Conservation (phyloP, 2,329 filamentous ascomycete species). For the Talaromyces rugulosus region DNA sequence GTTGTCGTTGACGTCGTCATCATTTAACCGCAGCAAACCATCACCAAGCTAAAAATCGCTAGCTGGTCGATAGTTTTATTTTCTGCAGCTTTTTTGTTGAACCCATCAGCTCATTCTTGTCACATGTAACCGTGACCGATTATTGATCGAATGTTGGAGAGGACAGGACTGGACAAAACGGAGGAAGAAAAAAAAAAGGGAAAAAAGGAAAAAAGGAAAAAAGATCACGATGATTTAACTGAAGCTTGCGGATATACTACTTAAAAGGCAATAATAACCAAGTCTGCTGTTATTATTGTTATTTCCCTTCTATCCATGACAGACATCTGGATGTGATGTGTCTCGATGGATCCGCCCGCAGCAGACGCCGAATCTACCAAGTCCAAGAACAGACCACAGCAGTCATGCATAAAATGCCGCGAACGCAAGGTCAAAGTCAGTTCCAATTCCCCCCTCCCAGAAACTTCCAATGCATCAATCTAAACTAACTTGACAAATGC, state of each 20-base stretch:
- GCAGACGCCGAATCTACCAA: conserved; percentile 8
- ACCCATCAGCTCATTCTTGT: neutral
- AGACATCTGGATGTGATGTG: neutral
- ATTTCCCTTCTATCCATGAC: neutral
- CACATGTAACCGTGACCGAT: neutral
- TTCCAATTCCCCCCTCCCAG: neutral
- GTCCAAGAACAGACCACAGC: conserved; percentile 23
- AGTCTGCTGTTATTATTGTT: no score
- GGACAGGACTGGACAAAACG: neutral
- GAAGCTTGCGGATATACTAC: no score
- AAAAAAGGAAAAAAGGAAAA: neutral
- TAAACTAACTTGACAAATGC: neutral
- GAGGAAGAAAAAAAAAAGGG: neutral
- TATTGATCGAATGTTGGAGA: neutral
- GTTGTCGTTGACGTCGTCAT: neutral
- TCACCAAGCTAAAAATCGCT: neutral
- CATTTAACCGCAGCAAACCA: neutral
- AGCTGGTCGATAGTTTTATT: neutral
- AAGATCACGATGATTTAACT: neutral
- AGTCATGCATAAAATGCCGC: conserved; percentile 25
- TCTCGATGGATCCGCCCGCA: neutral
- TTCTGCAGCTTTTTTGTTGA: neutral
- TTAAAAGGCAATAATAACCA: no score
- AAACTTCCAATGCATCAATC: no score
- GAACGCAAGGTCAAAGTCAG: conserved; percentile 27